These are phyloP conservation scores for sunflower (Helianthus annuus) DNA, from an alignment of 129 eudicot genomes.

Conservation along the genomic window DNA sequence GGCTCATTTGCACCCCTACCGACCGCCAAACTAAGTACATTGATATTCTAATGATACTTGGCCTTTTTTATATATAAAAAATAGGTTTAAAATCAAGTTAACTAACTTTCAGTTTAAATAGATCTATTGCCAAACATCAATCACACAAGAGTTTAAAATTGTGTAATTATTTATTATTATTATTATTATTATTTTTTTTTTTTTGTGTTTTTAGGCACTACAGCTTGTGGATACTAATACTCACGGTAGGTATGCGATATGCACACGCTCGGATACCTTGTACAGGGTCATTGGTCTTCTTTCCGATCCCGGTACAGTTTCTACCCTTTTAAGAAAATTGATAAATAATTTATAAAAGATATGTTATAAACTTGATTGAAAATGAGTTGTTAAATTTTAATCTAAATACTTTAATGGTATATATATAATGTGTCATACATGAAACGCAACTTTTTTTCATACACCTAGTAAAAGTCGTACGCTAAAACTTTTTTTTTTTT, in stretches of 20 bases:
- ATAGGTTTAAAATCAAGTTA: no score
- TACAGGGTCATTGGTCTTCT: slow-evolving; percentile 58
- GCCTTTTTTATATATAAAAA: neutral
- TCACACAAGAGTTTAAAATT: neutral
- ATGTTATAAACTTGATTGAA: neutral
- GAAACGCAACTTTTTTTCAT: no score
- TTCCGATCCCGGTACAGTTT: slow-evolving; percentile 56
- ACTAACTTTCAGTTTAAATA: neutral
- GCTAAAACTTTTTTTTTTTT: neutral
- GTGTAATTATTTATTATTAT: no score
- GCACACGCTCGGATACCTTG: slow-evolving; percentile 66
- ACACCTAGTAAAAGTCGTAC: neutral
- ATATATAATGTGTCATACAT: neutral
- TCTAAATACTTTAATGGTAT: neutral
- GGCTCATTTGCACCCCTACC: no score
- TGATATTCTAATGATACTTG: no score
- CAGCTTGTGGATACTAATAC: slow-evolving; percentile 41
- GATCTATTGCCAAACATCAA: slow-evolving; percentile 4
- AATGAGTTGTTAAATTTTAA: neutral
- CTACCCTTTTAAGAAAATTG: neutral
- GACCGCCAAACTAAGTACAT: no score
- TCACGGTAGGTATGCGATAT: slow-evolving; percentile 43
- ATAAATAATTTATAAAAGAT: neutral
- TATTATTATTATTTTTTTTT: no score
- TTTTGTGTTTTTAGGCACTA: slow-evolving; percentile 48